Base-by-base conservation (phyloP, 768 basidiomycete genomes). In the Russula dissimulans region DNA sequence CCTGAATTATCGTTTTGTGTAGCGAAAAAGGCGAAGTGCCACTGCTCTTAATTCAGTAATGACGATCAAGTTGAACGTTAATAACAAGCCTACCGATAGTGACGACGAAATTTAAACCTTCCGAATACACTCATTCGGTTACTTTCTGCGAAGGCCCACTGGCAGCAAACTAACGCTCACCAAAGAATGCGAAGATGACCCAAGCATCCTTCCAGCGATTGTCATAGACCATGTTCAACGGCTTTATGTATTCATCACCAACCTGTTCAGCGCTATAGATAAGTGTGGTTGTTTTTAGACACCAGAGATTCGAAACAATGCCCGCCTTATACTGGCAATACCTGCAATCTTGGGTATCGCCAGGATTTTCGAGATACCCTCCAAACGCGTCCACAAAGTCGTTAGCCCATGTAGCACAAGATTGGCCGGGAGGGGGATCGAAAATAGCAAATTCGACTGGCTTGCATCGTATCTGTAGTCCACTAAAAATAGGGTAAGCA, bases 311-410 rank as follows among this genome's bases (percentile, higher is more conserved):
- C 31, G 3, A 14, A 44, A 39, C 29, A 4, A 42, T 6, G 18
- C 87, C 86, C 22, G 73, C 76, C 61, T 65, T 55, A 67, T 79
- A 90, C 66, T 83, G 80, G 67, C 91, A 94, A 70, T 91, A 94
- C 14, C 78, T 78, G 71, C 92, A 95, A 5, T 71, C 68, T 2
- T 69, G 59, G 0, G 82, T 85, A 8, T 79, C 88, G 56, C 77
- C 74, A 0, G 79, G 76, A 65, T 93, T 84, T 50, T 83, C 77
- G 9, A 95, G 72, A 71, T 93, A 92, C 0, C 92, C 91, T 1
- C 87, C 89, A 57, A 81, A 78, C 0, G 67, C 69, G 1, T 62
- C 58, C 11, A 86, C 80, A 70, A 91, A 94, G 14, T 81, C 74
- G 17, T 75, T 69, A 0, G 86, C 86, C 86, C 88, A 95, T 2